Evolutionary conservation across 75 land plant species (phyloP), one percentile per base, ranked within the genome.

Genomic region (Picea glauca): DNA sequence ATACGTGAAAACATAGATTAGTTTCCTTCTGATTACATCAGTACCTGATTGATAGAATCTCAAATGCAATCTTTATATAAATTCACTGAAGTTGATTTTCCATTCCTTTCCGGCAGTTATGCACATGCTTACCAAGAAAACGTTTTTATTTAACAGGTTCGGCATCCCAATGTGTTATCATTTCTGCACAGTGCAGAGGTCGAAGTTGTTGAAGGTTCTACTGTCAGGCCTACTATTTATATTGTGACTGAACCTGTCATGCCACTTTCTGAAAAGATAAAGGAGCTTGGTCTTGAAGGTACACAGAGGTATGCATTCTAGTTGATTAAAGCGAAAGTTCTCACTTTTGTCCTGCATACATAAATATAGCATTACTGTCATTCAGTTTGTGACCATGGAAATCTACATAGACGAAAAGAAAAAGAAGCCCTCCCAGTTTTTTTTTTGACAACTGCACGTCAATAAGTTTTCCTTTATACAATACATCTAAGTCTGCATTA

Each of bases 201-300:
- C 21, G 99, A 97, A 61, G 63, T 76, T 80, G 59, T 87, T 81
- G 99, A 97, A 75, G 98, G 94, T 23, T 80, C 96, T 62, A 72
- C 38, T 56, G 72, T 77, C 35, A 94, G 89, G 74, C 81, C 83
- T 32, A 94, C 99, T 3, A 91, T 97, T 38, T 97, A 97, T 84
- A 87, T 97, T 77, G 99, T 97, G 2, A 97, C 99, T 9, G 99
- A 97, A 84, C 96, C 99, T 79, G 99, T 97, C 40, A 85, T 95
- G 98, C 99, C 99, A 6, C 81, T 97, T 50, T 89, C 93, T 33
- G 98, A 97, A 82, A 97, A 97, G 87, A 88, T 97, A 62, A 95
- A 90, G 88, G 98, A 97, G 74, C 78, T 97, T 31, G 88, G 91
- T 61, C 79, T 97, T 75, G 83, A 87, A 82, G 99, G 98, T 80